These are phyloP conservation scores for Jaltomata sinuosa DNA, from an alignment of 257 asterid species.

Conservation along the genomic window DNA sequence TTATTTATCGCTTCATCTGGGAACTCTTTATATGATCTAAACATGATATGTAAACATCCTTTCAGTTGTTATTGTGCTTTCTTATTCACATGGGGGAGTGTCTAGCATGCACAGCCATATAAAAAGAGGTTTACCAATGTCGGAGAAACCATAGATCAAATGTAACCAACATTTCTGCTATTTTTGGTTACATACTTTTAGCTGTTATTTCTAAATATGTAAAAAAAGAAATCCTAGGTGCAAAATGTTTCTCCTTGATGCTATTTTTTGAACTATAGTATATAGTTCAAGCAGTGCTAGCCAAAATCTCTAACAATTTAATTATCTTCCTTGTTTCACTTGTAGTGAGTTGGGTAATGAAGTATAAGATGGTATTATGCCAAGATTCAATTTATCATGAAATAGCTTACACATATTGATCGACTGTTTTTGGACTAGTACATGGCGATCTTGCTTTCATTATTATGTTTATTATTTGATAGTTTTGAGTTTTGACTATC, in stretches of 20 bases:
- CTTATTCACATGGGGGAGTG: background rate
- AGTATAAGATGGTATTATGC: background rate
- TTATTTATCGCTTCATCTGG: background rate
- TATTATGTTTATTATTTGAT: background rate
- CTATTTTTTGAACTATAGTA: background rate
- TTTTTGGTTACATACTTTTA: background rate
- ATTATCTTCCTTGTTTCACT: background rate
- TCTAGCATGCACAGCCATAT: background rate
- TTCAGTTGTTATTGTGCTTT: background rate
- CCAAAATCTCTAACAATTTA: background rate
- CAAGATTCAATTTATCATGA: background rate
- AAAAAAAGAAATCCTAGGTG: background rate
- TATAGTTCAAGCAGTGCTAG: background rate
- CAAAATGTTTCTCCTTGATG: background rate
- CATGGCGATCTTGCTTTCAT: background rate
- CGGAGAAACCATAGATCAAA: background rate
- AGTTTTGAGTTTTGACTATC: too few species aligned
- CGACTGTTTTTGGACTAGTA: background rate
- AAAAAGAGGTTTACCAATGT: background rate
- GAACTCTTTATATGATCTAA: background rate
- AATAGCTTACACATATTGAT: background rate
- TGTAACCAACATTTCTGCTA: background rate
- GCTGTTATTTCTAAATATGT: background rate
- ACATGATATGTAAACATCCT: background rate
- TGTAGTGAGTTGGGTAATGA: background rate